A percentile compares a stretch with the other conserved stretches of the same genome.
Conservation (phyloP, 352 stramenopile species). For the Globisporangium cystogenes region DNA sequence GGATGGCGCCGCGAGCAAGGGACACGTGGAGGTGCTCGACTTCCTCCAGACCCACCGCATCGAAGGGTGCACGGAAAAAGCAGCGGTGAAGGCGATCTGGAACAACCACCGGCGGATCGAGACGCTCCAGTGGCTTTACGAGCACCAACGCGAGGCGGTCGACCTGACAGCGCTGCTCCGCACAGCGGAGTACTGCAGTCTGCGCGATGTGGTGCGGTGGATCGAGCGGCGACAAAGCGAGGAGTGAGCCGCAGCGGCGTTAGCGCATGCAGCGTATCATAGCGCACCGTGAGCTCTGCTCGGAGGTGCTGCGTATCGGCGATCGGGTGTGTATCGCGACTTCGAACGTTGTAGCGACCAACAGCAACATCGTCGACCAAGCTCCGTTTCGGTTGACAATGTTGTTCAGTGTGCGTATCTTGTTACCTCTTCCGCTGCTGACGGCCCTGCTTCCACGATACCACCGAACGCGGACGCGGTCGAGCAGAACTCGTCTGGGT, state of each 20-base stretch:
- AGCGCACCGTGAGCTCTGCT: no score
- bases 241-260: background rate
- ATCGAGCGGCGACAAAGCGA: background rate
- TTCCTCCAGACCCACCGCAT: constrained; percentile 4
- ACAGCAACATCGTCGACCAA: no score
- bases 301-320: no score
- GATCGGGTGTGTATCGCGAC: no score
- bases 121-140: constrained; percentile 12
- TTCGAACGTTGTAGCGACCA: no score
- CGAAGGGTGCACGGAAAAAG: constrained; percentile 8
- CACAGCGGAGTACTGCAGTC: background rate
- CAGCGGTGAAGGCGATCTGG: constrained; percentile 2
- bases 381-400: no score
- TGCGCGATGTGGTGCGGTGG: constrained; percentile 8
- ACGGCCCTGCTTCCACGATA: no score
- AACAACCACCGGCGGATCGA: constrained; percentile 13
- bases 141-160: background rate
- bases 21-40: constrained; percentile 4
- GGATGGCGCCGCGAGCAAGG: constrained; percentile 6
- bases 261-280: no score
- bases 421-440: no score
- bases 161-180: constrained; percentile 1
- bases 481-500: no score
- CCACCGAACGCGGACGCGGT: no score
- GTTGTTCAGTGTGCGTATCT: no score